These are phyloP conservation scores for Citrullus mucosospermus DNA, from an alignment of 306 rosid genomes.

Conservation along the genomic window DNA sequence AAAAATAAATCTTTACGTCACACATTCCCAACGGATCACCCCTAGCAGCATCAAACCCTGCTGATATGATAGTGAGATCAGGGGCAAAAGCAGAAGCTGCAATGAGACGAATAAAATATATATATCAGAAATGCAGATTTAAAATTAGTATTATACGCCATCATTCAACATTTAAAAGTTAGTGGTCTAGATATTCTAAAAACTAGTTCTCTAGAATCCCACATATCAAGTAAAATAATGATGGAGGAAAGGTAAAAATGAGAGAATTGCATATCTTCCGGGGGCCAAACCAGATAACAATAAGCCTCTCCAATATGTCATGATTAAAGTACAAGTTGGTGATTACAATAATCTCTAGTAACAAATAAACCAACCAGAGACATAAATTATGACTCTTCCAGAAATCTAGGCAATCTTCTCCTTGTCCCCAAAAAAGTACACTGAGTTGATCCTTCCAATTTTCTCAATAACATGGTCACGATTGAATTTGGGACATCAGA, in stretches of 20 bases:
- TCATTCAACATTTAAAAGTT: neutral
- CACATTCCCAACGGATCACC: conserved; percentile 97
- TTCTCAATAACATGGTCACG: neutral
- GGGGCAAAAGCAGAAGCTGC: conserved; percentile 88
- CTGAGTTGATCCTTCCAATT: neutral
- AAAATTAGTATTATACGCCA: neutral
- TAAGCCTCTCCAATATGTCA: neutral
- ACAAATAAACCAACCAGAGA: neutral
- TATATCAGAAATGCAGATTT: neutral
- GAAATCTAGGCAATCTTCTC: neutral
- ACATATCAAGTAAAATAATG: too few relatives aligned
- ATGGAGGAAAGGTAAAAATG: too few relatives aligned
- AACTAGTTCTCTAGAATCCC: too few relatives aligned
- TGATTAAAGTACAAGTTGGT: neutral
- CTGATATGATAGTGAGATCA: conserved; percentile 87
- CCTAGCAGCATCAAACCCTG: conserved; percentile 99
- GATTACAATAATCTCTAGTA: neutral
- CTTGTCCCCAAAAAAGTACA: neutral
- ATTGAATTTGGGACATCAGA: neutral
- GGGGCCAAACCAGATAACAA: neutral
- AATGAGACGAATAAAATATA: conserved; percentile 13
- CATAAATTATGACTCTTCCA: neutral
- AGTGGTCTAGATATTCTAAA: neutral
- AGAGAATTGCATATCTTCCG: neutral
- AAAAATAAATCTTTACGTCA: conserved; percentile 39